Conservation (phyloP, 345 rosid genomes). For the Rhizophora apiculata region DNA sequence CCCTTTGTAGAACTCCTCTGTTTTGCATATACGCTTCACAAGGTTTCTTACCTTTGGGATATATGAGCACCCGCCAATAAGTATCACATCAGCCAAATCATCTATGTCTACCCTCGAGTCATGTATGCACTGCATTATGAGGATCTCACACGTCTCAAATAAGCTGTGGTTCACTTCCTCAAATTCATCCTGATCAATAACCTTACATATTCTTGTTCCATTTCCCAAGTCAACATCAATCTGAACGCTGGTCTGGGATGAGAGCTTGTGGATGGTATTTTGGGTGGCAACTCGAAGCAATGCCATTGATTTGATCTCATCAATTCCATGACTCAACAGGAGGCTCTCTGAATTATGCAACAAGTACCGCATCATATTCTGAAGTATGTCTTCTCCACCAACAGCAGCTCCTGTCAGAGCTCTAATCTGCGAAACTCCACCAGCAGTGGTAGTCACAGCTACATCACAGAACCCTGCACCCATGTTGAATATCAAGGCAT, state of each 20-base stretch:
- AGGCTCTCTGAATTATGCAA: slow-evolving; percentile 45
- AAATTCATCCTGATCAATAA: slow-evolving; percentile 54
- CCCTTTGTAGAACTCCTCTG: slow-evolving; percentile 48
- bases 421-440: slow-evolving; percentile 93
- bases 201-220: slow-evolving; percentile 47
- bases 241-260: slow-evolving; percentile 41
- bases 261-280: slow-evolving; percentile 68
- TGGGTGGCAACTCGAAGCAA: slow-evolving; percentile 73
- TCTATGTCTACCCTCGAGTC: slow-evolving; percentile 59
- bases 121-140: slow-evolving; percentile 55
- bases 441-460: slow-evolving; percentile 75
- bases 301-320: slow-evolving; percentile 45
- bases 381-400: slow-evolving; percentile 89
- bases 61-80: slow-evolving; percentile 83
- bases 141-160: slow-evolving; percentile 61
- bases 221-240: slow-evolving; percentile 67
- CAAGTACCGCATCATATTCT: slow-evolving; percentile 59
- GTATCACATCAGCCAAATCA: slow-evolving; percentile 62
- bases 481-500: slow-evolving; percentile 77
- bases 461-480: slow-evolving; percentile 92
- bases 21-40: slow-evolving; percentile 45
- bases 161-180: slow-evolving; percentile 59
- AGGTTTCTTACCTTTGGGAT: slow-evolving; percentile 55
- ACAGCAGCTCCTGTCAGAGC: slow-evolving; percentile 60
- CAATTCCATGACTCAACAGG: slow-evolving; percentile 34